Conservation (phyloP, 2,329 filamentous ascomycete species). For the Ampelomyces quisqualis region DNA sequence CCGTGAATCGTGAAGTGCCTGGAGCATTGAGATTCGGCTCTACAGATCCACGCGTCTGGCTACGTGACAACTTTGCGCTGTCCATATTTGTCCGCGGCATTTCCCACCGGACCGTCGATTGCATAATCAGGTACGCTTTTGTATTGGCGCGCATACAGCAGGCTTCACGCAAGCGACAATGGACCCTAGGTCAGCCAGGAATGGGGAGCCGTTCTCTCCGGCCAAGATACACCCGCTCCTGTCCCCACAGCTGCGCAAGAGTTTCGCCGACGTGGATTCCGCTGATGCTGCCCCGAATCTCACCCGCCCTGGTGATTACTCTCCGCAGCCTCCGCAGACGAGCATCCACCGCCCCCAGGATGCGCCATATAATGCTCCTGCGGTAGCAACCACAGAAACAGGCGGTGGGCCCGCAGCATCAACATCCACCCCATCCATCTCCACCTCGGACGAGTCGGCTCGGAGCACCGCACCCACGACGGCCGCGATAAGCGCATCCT, state of each 20-base stretch:
- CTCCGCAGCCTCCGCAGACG: conserved; percentile 27
- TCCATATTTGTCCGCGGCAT: conserved; percentile 16
- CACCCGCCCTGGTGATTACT: conserved; percentile 23
- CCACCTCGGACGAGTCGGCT: conserved; percentile 30
- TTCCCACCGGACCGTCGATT: neutral
- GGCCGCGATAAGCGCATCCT: conserved; percentile 30
- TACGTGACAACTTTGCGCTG: conserved; percentile 27
- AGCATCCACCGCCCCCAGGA: conserved; percentile 25
- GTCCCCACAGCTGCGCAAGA: conserved; percentile 34
- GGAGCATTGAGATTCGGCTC: conserved; percentile 25
- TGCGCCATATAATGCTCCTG: conserved; percentile 29
- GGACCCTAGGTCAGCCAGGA: conserved; percentile 22
- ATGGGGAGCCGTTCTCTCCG: conserved; percentile 39
- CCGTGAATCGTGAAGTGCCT: conserved; percentile 22
- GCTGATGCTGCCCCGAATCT: conserved; percentile 29
- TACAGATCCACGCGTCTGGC: conserved; percentile 38
- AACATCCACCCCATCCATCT: conserved; percentile 16
- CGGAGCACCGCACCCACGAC: conserved; percentile 23
- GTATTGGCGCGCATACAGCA: conserved; percentile 12
- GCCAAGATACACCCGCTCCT: conserved; percentile 38
- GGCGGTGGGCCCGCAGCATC: conserved; percentile 31
- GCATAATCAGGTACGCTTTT: conserved; percentile 14
- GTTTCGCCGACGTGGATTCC: conserved; percentile 40
- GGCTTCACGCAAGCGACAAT: conserved; percentile 22
- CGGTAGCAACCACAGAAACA: conserved; percentile 31